phyloP scores from a whole-genome alignment of 73 alveolate species.

The Effrenium voratum region DNA sequence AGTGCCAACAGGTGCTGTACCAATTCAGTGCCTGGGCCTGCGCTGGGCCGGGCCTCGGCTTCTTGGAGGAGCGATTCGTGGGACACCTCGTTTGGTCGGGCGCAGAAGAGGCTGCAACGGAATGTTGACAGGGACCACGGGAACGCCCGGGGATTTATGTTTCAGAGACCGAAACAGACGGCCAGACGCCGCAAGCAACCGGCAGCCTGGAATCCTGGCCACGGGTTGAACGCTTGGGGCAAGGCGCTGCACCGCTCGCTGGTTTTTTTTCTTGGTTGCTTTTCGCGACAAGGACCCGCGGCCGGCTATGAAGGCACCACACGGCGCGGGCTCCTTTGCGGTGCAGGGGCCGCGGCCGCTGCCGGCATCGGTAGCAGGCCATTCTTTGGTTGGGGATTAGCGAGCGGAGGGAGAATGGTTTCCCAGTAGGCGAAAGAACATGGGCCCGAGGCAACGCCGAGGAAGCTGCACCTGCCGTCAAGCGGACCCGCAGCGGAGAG shows the following conservation, averaged over 20 bases:
- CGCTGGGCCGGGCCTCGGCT: conserved; percentile 32
- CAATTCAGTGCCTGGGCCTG: conserved; percentile 86
- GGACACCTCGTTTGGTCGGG: too few species aligned
- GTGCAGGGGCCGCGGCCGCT: conserved; percentile 62
- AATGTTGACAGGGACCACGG: too few species aligned
- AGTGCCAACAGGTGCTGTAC: conserved; percentile 9
- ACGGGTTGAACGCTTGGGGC: too few species aligned
- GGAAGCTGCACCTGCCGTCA: background rate
- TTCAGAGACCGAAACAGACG: too few species aligned
- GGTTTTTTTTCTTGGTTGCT: too few species aligned
- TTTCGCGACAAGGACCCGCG: conserved; percentile 38
- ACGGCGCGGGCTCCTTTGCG: conserved; percentile 69
- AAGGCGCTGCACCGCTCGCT: too few species aligned
- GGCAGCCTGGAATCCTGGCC: too few species aligned
- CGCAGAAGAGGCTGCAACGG: too few species aligned
- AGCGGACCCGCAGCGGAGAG: conserved; percentile 35
- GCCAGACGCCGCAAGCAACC: too few species aligned
- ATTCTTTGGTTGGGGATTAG: background rate
- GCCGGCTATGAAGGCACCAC: conserved; percentile 53
- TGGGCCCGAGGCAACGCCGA: background rate
- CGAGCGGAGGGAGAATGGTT: background rate
- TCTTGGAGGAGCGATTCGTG: conserved; percentile 46
- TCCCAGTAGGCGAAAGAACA: background rate
- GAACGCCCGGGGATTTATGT: too few species aligned
- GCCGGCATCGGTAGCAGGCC: conserved; percentile 32